These are phyloP conservation scores for Fagopyrum tataricum DNA, from an alignment of 148 eudicot species.

Conservation along the genomic window DNA sequence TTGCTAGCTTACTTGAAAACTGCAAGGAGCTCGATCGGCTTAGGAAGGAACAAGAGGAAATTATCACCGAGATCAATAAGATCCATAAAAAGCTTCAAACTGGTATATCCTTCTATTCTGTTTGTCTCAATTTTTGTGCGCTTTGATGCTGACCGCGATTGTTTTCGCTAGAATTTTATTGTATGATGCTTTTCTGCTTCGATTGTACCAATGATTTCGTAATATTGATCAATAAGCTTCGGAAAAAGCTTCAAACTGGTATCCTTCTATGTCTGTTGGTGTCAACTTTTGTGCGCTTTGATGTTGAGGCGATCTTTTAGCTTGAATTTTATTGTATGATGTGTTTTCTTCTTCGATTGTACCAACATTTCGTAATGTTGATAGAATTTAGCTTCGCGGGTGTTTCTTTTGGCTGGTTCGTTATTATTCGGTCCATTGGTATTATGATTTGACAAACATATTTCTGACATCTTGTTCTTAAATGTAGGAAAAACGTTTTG, in stretches of 20 bases:
- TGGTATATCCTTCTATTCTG: slow-evolving; percentile 31
- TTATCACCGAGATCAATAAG: slow-evolving; percentile 71
- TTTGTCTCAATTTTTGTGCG: background rate
- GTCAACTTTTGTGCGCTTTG: background rate
- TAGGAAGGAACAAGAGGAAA: slow-evolving; percentile 65
- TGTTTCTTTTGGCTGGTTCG: background rate
- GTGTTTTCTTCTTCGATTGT: background rate
- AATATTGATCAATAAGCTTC: slow-evolving; percentile 58
- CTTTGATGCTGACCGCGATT: background rate
- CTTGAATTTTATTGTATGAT: background rate
- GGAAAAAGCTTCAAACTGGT: slow-evolving; percentile 78
- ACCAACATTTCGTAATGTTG: background rate
- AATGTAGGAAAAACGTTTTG: background rate
- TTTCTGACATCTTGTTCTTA: background rate
- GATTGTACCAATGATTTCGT: background rate
- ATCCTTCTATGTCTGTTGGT: slow-evolving; percentile 15
- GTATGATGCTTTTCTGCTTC: background rate
- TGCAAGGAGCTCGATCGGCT: slow-evolving; percentile 76
- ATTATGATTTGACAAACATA: background rate
- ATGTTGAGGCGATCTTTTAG: background rate
- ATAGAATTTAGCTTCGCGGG: background rate
- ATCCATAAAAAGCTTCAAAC: slow-evolving; percentile 79
- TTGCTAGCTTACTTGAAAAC: slow-evolving; percentile 44
- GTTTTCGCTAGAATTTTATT: background rate
- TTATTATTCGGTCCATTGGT: background rate